A percentile compares a stretch with the other conserved stretches of the same genome.
phyloP scores from a whole-genome alignment of 805 yeast species.

The Starmera caribaea region DNA sequence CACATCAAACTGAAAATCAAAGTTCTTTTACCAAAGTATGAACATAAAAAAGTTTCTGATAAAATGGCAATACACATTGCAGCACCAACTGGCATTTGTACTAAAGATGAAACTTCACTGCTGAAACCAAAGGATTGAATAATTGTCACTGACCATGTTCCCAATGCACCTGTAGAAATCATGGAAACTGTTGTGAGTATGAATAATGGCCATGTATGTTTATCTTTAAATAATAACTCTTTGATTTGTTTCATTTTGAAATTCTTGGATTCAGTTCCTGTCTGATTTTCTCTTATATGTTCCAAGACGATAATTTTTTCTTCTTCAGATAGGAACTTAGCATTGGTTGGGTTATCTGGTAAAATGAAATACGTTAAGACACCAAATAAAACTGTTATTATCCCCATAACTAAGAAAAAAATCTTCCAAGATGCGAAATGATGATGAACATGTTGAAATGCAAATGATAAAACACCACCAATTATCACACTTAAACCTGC shows the following conservation, averaged over 20 bases:
- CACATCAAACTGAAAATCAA: constrained; percentile 28
- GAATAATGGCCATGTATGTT: constrained; percentile 40
- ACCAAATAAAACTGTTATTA: constrained; percentile 43
- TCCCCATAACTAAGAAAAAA: constrained; percentile 46
- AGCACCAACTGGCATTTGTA: constrained; percentile 51
- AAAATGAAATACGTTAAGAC: constrained; percentile 29
- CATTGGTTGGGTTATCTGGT: constrained; percentile 39
- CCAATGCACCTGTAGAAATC: constrained; percentile 40
- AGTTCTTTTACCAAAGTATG: constrained; percentile 26
- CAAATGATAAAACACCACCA: constrained; percentile 39
- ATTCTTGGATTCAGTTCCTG: constrained; percentile 37
- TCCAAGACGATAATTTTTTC: constrained; percentile 34
- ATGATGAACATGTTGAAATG: constrained; percentile 40
- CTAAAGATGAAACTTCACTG: constrained; percentile 30
- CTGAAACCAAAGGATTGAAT: constrained; percentile 38
- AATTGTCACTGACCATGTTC: constrained; percentile 25
- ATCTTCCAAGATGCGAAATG: constrained; percentile 52
- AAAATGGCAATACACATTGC: constrained; percentile 33
- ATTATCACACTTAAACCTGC: constrained; percentile 41
- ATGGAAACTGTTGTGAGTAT: constrained; percentile 33
- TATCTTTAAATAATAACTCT: constrained; percentile 35
- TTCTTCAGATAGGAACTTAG: constrained; percentile 24
- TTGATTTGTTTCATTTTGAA: constrained; percentile 31
- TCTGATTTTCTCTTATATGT: constrained; percentile 33
- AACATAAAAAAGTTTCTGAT: constrained; percentile 27